Evolutionary conservation across 1,139 yeast species (phyloP), one percentile per base, ranked within the genome.

Genomic region (Magnusiomyces paraingens): DNA sequence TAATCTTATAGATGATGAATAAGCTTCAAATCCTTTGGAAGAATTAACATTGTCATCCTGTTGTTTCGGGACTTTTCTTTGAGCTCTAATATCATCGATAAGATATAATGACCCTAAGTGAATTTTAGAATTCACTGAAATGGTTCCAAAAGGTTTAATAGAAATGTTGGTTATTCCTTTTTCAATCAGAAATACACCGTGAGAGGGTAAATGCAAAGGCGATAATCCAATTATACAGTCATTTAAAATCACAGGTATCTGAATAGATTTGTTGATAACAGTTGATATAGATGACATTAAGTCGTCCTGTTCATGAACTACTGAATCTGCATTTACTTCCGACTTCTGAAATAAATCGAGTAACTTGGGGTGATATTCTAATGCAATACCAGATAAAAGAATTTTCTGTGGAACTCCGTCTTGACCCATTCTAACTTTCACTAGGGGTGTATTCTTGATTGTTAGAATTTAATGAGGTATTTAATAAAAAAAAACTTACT

Each of bases 111-210:
- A 57, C 1, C 69, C 65, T 29, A 63, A 57, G 14, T 64, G 61
- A 4, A 68, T 49, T 14, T 56, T 52, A 22, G 64, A 21, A 2
- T 59, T 59, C 10, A 59, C 46, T 15, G 46, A 22, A 3, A 59
- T 43, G 15, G 52, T 52, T 1, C 59, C 61, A 4, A 66, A 76
- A 49, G 59, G 64, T 39, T 40, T 45, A 5, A 39, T 20, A n/a
- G 47, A 14, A 17, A 42, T 38, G n/a, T 79, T 68, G 51, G 71
- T 79, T 3, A 84, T 86, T 55, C 76, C 78, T 10, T 75, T 74
- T 1, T 84, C 60, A 1, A 78, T 70, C 15, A 86, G 53, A 15
- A 75, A 68, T 0, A 82, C 42, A 8, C 51, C 76, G 57, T 82
- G 82, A 36, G 86, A 76, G 0, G 64, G 61, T 15, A 88, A 65